Conservation (phyloP, 257 asterid genomes). For the Cordia subcordata region DNA sequence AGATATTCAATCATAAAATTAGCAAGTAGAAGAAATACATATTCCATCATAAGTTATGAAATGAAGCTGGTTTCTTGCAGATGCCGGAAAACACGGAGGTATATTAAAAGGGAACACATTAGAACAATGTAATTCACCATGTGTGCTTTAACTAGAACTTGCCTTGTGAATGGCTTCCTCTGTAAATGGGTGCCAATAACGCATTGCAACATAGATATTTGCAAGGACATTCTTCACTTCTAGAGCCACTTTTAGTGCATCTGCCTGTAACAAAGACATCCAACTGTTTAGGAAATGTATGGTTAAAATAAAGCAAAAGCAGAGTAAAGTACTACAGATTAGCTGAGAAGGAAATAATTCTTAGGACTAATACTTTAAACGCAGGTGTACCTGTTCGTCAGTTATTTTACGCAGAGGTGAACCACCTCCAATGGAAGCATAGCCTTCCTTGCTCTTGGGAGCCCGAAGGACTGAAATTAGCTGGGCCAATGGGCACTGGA, state of each 20-base stretch:
- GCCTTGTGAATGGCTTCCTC: conserved; percentile 96
- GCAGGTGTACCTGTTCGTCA: conserved; percentile 67
- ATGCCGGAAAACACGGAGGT: not conserved
- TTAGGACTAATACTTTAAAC: not conserved
- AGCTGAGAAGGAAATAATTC: not conserved
- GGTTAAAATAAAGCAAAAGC: not conserved
- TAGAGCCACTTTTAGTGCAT: conserved; percentile 61
- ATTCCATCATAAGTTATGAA: too few relatives aligned
- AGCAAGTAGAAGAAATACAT: too few relatives aligned
- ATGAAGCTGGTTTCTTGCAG: too few relatives aligned
- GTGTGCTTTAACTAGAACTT: conserved; percentile 6
- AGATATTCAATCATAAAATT: too few relatives aligned
- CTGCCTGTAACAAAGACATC: conserved; percentile 46
- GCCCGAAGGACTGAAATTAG: conserved; percentile 77
- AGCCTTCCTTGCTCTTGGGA: conserved; percentile 95
- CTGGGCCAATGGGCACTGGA: conserved; percentile 90
- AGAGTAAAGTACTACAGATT: not conserved
- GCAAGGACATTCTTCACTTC: conserved; percentile 60
- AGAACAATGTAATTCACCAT: not conserved
- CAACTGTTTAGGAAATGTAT: conserved; percentile 4
- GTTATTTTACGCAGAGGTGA: conserved; percentile 93
- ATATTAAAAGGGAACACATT: not conserved
- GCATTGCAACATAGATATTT: conserved; percentile 89
- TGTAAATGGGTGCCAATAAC: conserved; percentile 98
- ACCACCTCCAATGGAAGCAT: conserved; percentile 98